Base-by-base conservation (phyloP, 2,329 filamentous ascomycete genomes). In the Akanthomyces lecanii region DNA sequence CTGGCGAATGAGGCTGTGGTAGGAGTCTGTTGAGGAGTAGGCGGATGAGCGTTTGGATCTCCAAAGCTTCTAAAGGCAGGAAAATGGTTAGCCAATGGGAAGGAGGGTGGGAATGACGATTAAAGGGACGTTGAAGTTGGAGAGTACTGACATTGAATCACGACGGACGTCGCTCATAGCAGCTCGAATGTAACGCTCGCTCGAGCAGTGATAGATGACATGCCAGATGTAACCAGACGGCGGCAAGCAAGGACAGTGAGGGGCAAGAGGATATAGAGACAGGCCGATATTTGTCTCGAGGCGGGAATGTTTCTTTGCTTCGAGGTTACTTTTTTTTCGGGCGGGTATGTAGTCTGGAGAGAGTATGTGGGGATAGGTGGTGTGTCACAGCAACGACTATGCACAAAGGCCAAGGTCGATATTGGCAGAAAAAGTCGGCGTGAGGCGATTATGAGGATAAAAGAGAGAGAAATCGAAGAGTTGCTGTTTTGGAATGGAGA, bases 111-210 rank as follows among this genome's bases (percentile, higher is more conserved):
- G 11, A 14, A 51, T 8, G 23, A 18, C 33, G 12, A 28, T 8
- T 4, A 8, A 25, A 55, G 42, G 33, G 18, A 38, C 33, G 23
- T 47, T 4, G n/a, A 48, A 23, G 33, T 21, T 64, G 65, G 64
- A 66, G 61, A 45, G 62, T 44, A 28, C 59, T 60, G 51, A 68
- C 85, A 83, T 86, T 73, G 79, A 78, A 76, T 76, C 75, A 73
- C 76, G 76, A 77, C 81, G 80, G 76, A 86, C 81, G 77, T 81
- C 82, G 81, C 79, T 87, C 85, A 88, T 88, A 86, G 82, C 84
- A 85, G 68, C 71, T 75, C 68, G 65, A 64, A 65, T 63, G 62
- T 51, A 61, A 59, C 54, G 62, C 62, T 60, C 28, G 48, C 59
- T 57, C 44, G 33, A 63, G 55, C 59, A 40, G 36, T 21, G 55